phyloP scores from a whole-genome alignment of 345 rosid species.

The Raphanus sativus region DNA sequence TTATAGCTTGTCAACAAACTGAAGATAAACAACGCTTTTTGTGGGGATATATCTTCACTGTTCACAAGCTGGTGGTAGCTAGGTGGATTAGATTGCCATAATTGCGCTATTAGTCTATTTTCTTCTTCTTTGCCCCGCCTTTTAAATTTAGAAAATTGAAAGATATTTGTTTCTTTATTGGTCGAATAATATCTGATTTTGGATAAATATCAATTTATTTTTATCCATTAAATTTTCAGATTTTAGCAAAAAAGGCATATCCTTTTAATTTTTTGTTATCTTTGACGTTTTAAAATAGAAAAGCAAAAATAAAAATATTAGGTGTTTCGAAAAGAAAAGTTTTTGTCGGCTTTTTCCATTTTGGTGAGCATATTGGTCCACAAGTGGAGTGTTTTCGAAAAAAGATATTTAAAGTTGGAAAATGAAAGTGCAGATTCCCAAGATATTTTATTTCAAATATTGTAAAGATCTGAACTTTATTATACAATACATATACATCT shows the following conservation, averaged over 20 bases:
- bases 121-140: background rate
- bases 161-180: background rate
- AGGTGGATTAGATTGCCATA: constrained; percentile 13
- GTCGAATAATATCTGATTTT: background rate
- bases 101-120: background rate
- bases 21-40: constrained; percentile 16
- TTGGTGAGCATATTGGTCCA: background rate
- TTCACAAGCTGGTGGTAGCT: constrained; percentile 13
- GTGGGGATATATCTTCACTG: background rate
- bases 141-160: background rate
- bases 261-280: background rate
- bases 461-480: background rate
- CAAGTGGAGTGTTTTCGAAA: background rate
- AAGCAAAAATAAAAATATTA: no score
- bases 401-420: no score
- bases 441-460: background rate
- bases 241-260: background rate
- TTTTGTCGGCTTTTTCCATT: background rate
- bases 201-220: background rate
- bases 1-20: constrained; percentile 24
- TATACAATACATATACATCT: background rate
- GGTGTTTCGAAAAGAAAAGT: background rate
- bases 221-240: background rate
- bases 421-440: background rate
- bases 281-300: background rate